These are phyloP conservation scores for Sophora flavescens DNA, from an alignment of 306 rosid genomes.

Conservation along the genomic window DNA sequence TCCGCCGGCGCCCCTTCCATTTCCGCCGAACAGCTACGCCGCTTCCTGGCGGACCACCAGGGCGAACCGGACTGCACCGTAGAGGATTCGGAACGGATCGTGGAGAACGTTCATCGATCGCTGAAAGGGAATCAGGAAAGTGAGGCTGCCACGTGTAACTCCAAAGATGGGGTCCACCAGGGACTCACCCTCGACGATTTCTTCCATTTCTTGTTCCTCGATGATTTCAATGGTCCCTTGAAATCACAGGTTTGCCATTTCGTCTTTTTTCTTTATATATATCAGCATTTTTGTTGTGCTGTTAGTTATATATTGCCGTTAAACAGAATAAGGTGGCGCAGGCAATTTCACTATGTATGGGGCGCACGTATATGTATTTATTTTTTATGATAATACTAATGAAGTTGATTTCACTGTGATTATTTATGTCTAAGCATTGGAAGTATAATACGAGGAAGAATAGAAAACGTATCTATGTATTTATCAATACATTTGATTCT, in stretches of 20 bases:
- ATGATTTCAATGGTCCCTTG: conserved; percentile 67
- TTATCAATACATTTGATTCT: too few relatives aligned
- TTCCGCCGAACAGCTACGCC: conserved; percentile 64
- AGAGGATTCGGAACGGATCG: conserved; percentile 50
- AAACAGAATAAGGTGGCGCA: too few relatives aligned
- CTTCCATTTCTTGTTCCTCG: conserved; percentile 60
- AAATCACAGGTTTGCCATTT: conserved; percentile 56
- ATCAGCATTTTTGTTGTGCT: too few relatives aligned
- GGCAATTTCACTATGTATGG: too few relatives aligned
- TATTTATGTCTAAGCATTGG: too few relatives aligned
- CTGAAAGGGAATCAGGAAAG: conserved; percentile 35
- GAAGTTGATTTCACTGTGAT: too few relatives aligned
- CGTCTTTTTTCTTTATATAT: neutral
- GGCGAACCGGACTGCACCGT: conserved; percentile 51
- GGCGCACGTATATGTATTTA: too few relatives aligned
- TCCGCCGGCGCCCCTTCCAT: conserved; percentile 50
- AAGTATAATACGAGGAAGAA: too few relatives aligned
- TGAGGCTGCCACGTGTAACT: neutral
- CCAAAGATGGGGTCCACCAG: neutral
- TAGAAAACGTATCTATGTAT: too few relatives aligned
- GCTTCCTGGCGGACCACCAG: conserved; percentile 65
- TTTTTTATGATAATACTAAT: too few relatives aligned
- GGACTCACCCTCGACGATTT: conserved; percentile 67
- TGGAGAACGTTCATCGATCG: conserved; percentile 46
- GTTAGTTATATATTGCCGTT: too few relatives aligned